Conservation (phyloP, 1,284 basidiomycete genomes). For the Trametes polyzona region DNA sequence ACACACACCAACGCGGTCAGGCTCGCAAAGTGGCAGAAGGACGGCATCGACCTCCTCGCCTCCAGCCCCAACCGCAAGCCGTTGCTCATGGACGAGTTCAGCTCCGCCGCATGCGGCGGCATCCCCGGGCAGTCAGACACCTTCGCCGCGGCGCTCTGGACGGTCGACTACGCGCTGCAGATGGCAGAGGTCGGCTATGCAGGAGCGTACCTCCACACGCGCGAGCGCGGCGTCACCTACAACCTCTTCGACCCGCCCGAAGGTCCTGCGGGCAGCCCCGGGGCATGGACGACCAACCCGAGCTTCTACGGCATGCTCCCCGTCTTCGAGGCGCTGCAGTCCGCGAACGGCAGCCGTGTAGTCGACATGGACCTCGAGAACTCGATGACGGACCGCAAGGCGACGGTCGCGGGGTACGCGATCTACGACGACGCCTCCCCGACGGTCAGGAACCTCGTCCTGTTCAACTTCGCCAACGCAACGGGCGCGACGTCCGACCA, state of each 20-base stretch:
- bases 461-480: slow-evolving; percentile 65
- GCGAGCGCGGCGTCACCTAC: slow-evolving; percentile 54
- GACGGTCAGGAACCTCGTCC: slow-evolving; percentile 47
- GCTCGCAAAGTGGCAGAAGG: slow-evolving; percentile 49
- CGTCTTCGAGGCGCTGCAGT: slow-evolving; percentile 55
- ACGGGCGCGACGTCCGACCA: slow-evolving; percentile 38
- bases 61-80: slow-evolving; percentile 36
- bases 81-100: slow-evolving; percentile 68
- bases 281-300: slow-evolving; percentile 53
- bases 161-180: slow-evolving; percentile 55
- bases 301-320: slow-evolving; percentile 62
- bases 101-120: slow-evolving; percentile 70
- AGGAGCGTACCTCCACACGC: slow-evolving; percentile 54
- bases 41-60: slow-evolving; percentile 37
- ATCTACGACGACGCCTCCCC: slow-evolving; percentile 52
- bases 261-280: slow-evolving; percentile 37
- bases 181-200: slow-evolving; percentile 52
- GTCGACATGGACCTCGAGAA: slow-evolving; percentile 53
- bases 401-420: slow-evolving; percentile 57
- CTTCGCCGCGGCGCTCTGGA: slow-evolving; percentile 68
- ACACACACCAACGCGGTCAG: slow-evolving; percentile 35
- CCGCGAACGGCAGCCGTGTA: slow-evolving; percentile 49
- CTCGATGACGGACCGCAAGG: slow-evolving; percentile 41
- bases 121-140: slow-evolving; percentile 60
- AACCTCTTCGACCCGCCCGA: slow-evolving; percentile 53